Base-by-base conservation (phyloP, 805 yeast species). In the Cyberlindnera amylophila region DNA sequence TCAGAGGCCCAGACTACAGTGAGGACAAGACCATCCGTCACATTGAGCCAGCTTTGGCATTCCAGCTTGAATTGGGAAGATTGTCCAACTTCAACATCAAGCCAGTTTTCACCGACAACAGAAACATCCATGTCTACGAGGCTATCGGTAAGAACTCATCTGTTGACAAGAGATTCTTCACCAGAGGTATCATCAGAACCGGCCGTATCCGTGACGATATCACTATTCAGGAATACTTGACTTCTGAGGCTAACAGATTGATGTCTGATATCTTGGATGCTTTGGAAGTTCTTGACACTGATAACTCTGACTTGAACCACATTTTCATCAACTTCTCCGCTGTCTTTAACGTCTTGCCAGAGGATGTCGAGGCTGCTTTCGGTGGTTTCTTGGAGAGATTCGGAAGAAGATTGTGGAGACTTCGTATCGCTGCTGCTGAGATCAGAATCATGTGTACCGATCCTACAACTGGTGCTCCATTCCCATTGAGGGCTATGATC, bases 311-410 rank as follows among this genome's bases (percentile, higher is more conserved):
- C 63, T 73, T 93, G 72, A 93, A 93, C 67, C 98, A 93, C 63
- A 93, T 93, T 51, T 93, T 93, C 72, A 91, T 93, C 66, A 91
- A 93, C 70, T 93, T 93, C 67, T 84, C 96, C 40, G 96, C 96
- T 51, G 91, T 87, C 27, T 93, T 95, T 75, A 89, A 89, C 53
- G 86, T 93, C 45, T 81, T 87, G 47, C 96, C 98, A 35, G 86
- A 84, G 57, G 98, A 93, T 68, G 97, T 93, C 48, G 96, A 91
- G 67, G 89, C 88, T 49, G 97, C 99, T 4, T 90, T 93, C 66
- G 98, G 96, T 52, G 95, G 96, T 16, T 93, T 93, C 80, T 74
- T 93, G 69, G 97, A 91, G 68, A 81, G 99, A 68, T 93, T 93
- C 54, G 99, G 99, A 50, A 80, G 96, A 70, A 79, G 97, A 66